Conservation (phyloP, 495 filamentous ascomycete species). For the Neurospora sublineolata region DNA sequence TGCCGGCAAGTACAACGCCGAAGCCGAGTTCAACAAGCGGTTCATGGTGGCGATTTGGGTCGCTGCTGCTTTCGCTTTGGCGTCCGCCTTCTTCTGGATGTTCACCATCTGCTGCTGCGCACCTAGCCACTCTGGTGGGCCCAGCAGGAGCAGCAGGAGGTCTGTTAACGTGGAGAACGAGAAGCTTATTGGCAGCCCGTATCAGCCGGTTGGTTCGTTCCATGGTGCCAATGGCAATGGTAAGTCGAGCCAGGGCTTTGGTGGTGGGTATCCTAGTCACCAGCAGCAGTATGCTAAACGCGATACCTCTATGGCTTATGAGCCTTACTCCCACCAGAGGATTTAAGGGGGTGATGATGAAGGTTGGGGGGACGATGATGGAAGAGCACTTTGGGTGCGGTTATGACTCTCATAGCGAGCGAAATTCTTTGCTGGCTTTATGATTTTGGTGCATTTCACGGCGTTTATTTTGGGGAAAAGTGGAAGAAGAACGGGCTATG, state of each 20-base stretch:
- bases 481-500: background rate
- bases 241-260: constrained; percentile 18
- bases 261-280: constrained; percentile 4
- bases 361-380: background rate
- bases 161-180: constrained; percentile 19
- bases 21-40: constrained; percentile 48
- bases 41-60: constrained; percentile 69
- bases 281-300: constrained; percentile 14
- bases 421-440: background rate
- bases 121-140: constrained; percentile 26
- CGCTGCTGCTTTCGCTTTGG: constrained; percentile 62
- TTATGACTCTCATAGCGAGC: background rate
- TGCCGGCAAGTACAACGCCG: constrained; percentile 55
- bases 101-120: constrained; percentile 84
- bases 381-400: background rate
- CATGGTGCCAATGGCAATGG: constrained; percentile 16
- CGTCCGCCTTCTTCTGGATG: constrained; percentile 72
- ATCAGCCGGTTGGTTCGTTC: constrained; percentile 33
- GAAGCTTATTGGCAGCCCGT: constrained; percentile 36
- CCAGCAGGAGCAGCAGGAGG: constrained; percentile 6
- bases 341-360: constrained; percentile 18
- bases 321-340: constrained; percentile 40
- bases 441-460: background rate
- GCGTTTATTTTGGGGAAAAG: background rate
- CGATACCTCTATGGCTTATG: constrained; percentile 31